A percentile compares a stretch with the other conserved stretches of the same genome.
Conservation (phyloP, 805 yeast genomes). For the Metschnikowia similis region DNA sequence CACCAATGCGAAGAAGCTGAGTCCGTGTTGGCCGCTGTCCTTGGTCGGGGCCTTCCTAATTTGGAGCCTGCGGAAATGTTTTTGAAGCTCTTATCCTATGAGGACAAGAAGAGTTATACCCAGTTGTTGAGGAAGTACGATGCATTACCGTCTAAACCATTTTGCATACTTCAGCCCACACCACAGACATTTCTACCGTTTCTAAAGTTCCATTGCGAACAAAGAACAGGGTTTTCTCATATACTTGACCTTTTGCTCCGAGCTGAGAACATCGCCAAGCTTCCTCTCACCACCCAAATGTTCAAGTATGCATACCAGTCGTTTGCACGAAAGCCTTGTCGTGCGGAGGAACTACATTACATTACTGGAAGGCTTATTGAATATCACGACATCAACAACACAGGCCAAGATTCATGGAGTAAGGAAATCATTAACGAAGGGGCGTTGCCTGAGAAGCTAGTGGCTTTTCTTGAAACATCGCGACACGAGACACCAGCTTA, state of each 20-base stretch:
- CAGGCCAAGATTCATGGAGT: conserved; percentile 12
- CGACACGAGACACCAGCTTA: conserved; percentile 1
- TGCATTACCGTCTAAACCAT: conserved; percentile 13
- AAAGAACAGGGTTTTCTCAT: conserved; percentile 10
- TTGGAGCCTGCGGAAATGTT: conserved; percentile 12
- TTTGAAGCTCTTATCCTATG: conserved; percentile 20
- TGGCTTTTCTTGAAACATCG: conserved; percentile 3
- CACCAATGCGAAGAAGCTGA: conserved; percentile 12
- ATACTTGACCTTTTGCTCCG: conserved; percentile 14
- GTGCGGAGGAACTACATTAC: conserved; percentile 7
- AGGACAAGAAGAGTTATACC: conserved; percentile 19
- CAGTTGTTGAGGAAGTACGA: conserved; percentile 15
- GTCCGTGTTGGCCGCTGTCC: conserved; percentile 7
- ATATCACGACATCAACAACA: conserved; percentile 11
- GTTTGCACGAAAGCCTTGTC: conserved; percentile 6
- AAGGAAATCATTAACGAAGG: conserved; percentile 7
- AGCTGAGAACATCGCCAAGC: conserved; percentile 18
- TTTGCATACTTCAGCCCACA: conserved; percentile 20
- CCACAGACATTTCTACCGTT: conserved; percentile 24
- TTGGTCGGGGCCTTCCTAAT: background rate
- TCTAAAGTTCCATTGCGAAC: conserved; percentile 14
- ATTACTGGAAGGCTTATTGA: conserved; percentile 11
- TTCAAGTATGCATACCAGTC: conserved; percentile 21
- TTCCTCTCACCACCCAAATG: conserved; percentile 32
- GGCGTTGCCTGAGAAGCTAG: conserved; percentile 8